Percentiles rank a stretch among this genome's conserved stretches.
phyloP scores from a whole-genome alignment of 345 rosid genomes.

The Erucastrum elatum region DNA sequence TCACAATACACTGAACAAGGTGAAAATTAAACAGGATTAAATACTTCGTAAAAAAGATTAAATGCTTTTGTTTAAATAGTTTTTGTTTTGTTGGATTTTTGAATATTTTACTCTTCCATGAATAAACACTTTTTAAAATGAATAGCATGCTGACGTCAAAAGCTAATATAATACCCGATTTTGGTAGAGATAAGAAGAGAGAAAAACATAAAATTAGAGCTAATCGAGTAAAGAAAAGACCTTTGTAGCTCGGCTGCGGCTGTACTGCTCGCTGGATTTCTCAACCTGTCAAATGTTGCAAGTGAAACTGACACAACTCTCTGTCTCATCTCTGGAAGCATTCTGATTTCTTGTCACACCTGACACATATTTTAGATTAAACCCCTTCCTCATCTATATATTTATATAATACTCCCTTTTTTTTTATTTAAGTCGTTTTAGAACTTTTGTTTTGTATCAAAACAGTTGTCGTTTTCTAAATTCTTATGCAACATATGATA shows the following conservation, averaged over 20 bases:
- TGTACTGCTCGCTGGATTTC: conserved; percentile 20
- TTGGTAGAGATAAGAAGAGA: conserved; percentile 16
- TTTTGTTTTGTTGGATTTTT: background rate
- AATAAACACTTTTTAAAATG: no score
- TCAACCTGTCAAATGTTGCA: conserved; percentile 24
- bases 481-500: no score
- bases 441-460: no score
- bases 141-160: background rate
- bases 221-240: conserved; percentile 13
- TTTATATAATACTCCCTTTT: background rate
- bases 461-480: no score
- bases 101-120: background rate
- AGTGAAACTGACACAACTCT: conserved; percentile 29
- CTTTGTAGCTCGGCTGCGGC: conserved; percentile 17
- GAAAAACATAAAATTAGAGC: conserved; percentile 26
- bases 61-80: no score
- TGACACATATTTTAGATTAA: background rate
- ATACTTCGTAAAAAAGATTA: no score
- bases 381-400: background rate
- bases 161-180: background rate
- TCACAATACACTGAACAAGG: no score
- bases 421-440: no score
- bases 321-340: conserved; percentile 31
- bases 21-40: no score
- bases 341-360: conserved; percentile 15